Conservation (phyloP, 1,284 basidiomycete genomes). For the Ganoderma resinaceum region DNA sequence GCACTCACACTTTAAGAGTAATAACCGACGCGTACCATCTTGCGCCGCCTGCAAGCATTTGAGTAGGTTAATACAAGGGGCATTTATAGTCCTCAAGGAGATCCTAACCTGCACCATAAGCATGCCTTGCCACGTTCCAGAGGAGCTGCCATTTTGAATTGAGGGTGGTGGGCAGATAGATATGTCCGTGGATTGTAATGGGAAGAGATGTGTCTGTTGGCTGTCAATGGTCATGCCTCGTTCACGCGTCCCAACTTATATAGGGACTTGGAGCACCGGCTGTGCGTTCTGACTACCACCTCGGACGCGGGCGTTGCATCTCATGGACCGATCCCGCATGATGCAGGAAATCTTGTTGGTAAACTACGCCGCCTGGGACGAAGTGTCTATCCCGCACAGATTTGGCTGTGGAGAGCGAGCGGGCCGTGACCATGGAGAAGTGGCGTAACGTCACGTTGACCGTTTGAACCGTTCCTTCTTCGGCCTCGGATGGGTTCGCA, state of each 20-base stretch:
- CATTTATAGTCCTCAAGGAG: no score
- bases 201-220: slow-evolving; percentile 4
- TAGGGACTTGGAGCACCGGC: slow-evolving; percentile 9
- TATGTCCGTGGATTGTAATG: slow-evolving; percentile 1
- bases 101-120: slow-evolving; percentile 39
- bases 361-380: slow-evolving; percentile 26
- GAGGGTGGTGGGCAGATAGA: neutral
- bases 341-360: slow-evolving; percentile 16
- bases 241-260: slow-evolving; percentile 12
- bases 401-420: slow-evolving; percentile 13
- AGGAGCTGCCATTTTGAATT: slow-evolving; percentile 26
- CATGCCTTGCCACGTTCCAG: slow-evolving; percentile 43
- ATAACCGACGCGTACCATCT: slow-evolving; percentile 35
- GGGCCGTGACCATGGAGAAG: slow-evolving; percentile 2
- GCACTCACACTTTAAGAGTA: neutral
- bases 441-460: slow-evolving; percentile 8
- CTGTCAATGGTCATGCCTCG: slow-evolving; percentile 5
- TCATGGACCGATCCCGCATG: slow-evolving; percentile 12
- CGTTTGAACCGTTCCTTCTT: slow-evolving; percentile 1
- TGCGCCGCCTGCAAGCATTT: slow-evolving; percentile 36
- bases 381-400: slow-evolving; percentile 10
- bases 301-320: slow-evolving; percentile 7
- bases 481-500: neutral
- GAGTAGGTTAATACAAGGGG: neutral
- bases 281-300: slow-evolving; percentile 17